Percentiles rank a stretch among this genome's conserved stretches.
These are phyloP conservation scores for Scedosporium apiospermum DNA, from an alignment of 2,329 filamentous ascomycete genomes.

Conservation along the genomic window DNA sequence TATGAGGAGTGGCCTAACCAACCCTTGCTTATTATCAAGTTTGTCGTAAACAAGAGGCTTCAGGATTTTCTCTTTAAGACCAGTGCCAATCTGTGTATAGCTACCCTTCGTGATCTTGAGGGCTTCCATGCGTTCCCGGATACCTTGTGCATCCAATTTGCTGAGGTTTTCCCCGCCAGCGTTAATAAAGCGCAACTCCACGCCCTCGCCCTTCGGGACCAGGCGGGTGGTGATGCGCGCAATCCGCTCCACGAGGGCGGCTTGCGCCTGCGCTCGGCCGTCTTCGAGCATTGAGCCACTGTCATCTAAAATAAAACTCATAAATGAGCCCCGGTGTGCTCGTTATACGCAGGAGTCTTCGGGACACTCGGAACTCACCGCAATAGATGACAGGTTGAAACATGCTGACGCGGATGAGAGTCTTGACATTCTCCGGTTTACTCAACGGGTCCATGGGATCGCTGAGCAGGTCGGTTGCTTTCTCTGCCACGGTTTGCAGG, in stretches of 20 bases:
- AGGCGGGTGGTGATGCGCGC: not conserved
- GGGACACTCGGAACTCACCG: no score
- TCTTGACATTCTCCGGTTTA: no score
- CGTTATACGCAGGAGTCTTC: no score
- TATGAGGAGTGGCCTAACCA: not conserved
- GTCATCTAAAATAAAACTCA: not conserved
- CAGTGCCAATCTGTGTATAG: not conserved
- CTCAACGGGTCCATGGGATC: no score
- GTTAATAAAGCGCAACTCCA: not conserved
- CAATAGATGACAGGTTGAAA: no score
- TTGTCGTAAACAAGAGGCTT: not conserved
- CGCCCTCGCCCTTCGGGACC: not conserved
- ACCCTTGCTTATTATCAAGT: not conserved
- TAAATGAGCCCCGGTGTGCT: no score
- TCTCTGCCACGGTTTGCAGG: no score
- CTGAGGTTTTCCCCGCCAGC: not conserved
- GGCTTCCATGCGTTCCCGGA: not conserved
- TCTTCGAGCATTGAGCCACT: not conserved
- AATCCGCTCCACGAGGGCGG: not conserved
- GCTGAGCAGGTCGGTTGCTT: no score
- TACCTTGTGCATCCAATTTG: not conserved
- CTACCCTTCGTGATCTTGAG: not conserved
- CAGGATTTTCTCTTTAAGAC: not conserved
- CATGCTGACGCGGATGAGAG: no score
- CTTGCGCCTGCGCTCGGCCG: not conserved